These are phyloP conservation scores for Alternaria gaisen DNA, from an alignment of 2,329 filamentous ascomycete species.

Conservation along the genomic window DNA sequence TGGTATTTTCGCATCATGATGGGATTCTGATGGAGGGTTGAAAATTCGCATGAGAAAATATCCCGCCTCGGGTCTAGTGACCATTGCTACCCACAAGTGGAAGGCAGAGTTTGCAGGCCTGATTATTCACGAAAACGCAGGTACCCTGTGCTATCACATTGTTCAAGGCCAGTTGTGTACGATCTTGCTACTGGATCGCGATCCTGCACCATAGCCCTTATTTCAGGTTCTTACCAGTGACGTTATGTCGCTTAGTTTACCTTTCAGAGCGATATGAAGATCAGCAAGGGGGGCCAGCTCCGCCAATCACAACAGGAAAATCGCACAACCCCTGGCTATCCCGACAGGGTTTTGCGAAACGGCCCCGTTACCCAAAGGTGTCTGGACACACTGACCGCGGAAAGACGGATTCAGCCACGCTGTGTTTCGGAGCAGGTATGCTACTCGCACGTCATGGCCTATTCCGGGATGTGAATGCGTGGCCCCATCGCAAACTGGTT, in stretches of 20 bases:
- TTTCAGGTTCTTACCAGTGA: slow-evolving; percentile 32
- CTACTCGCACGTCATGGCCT: slow-evolving; percentile 38
- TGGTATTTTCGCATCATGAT: slow-evolving; percentile 16
- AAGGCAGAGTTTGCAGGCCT: slow-evolving; percentile 6
- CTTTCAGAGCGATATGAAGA: slow-evolving; percentile 21
- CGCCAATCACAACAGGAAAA: slow-evolving; percentile 32
- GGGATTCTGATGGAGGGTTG: slow-evolving; percentile 19
- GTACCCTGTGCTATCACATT: slow-evolving; percentile 28
- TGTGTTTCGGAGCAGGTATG: slow-evolving; percentile 15
- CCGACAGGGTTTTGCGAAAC: slow-evolving; percentile 21
- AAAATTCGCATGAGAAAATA: slow-evolving; percentile 13
- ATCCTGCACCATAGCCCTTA: slow-evolving; percentile 30
- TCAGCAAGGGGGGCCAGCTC: slow-evolving; percentile 22
- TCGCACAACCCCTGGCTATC: slow-evolving; percentile 8
- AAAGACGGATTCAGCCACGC: slow-evolving; percentile 31
- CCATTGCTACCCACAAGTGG: not conserved
- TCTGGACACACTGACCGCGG: slow-evolving; percentile 10
- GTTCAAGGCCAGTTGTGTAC: slow-evolving; percentile 24
- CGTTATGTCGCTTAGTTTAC: slow-evolving; percentile 37
- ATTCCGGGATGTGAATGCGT: slow-evolving; percentile 27
- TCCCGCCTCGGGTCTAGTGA: slow-evolving; percentile 1
- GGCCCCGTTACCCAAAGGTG: slow-evolving; percentile 18
- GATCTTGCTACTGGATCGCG: slow-evolving; percentile 33
- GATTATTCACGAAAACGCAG: slow-evolving; percentile 31
- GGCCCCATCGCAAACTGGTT: slow-evolving; percentile 20